A percentile compares a stretch with the other conserved stretches of the same genome.
phyloP scores from a whole-genome alignment of 805 yeast genomes.

The Lachancea kluyveri region DNA sequence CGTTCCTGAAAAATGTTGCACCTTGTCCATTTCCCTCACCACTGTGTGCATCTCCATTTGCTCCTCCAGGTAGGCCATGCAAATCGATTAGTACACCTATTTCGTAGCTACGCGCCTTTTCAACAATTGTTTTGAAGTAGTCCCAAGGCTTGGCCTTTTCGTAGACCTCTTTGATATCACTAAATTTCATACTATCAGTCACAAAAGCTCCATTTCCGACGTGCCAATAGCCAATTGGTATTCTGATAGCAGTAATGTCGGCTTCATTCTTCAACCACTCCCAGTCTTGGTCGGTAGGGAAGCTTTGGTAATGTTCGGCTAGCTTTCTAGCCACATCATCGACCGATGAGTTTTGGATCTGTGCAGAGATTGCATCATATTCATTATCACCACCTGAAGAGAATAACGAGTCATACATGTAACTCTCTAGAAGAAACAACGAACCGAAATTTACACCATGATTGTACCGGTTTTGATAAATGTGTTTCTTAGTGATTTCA shows the following conservation, averaged over 20 bases:
- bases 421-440: slow-evolving; percentile 71
- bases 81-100: slow-evolving; percentile 79
- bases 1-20: slow-evolving; percentile 35
- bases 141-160: slow-evolving; percentile 59
- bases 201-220: slow-evolving; percentile 55
- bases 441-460: slow-evolving; percentile 87
- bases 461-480: slow-evolving; percentile 57
- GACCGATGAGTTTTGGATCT: slow-evolving; percentile 42
- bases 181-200: slow-evolving; percentile 58
- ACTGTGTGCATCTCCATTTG: slow-evolving; percentile 79
- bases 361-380: slow-evolving; percentile 58
- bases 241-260: slow-evolving; percentile 74
- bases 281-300: slow-evolving; percentile 71
- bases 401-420: slow-evolving; percentile 63
- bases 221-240: slow-evolving; percentile 92
- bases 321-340: slow-evolving; percentile 48
- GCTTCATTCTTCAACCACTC: slow-evolving; percentile 51
- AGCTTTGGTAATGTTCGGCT: slow-evolving; percentile 62
- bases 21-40: slow-evolving; percentile 43
- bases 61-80: slow-evolving; percentile 91
- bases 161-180: slow-evolving; percentile 49
- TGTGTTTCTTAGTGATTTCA: slow-evolving; percentile 37
- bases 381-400: slow-evolving; percentile 58
- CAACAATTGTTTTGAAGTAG: slow-evolving; percentile 47
- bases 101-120: slow-evolving; percentile 50